phyloP scores from a whole-genome alignment of 176 grass and related monocot genomes.

The Carex littledalei region DNA sequence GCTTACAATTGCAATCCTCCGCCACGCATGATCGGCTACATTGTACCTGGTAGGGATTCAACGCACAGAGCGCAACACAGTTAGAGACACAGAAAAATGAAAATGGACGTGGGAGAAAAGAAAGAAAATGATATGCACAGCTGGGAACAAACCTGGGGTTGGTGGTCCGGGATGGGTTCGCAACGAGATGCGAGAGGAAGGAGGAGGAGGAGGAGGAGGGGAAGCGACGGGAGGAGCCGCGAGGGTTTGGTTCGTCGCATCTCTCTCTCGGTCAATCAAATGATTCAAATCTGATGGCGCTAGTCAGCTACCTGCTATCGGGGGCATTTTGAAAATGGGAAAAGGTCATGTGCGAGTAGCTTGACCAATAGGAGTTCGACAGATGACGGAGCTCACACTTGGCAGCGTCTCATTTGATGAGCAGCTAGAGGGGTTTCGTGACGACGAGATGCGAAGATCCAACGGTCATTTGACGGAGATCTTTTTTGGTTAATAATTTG shows the following conservation, averaged over 20 bases:
- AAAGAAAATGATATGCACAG: not conserved
- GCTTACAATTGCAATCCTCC: slow-evolving; percentile 70
- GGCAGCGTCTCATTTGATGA: not conserved
- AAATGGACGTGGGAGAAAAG: not conserved
- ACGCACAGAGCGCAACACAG: not conserved
- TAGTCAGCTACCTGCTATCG: no score
- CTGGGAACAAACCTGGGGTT: slow-evolving; percentile 6
- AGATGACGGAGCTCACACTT: not conserved
- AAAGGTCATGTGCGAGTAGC: not conserved
- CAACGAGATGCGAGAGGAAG: not conserved
- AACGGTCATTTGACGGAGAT: not conserved
- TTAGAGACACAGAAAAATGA: not conserved
- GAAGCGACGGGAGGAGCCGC: slow-evolving; percentile 4
- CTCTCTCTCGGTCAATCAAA: not conserved
- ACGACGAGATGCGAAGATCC: not conserved
- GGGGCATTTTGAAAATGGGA: not conserved
- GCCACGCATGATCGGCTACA: slow-evolving; percentile 74
- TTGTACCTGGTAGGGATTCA: slow-evolving; percentile 7
- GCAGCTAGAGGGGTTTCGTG: not conserved
- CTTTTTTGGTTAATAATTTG: no score
- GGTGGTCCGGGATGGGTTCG: not conserved
- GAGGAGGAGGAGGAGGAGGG: not conserved
- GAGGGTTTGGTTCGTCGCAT: not conserved
- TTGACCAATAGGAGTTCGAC: not conserved
- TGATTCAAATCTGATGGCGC: not conserved